These are phyloP conservation scores for Chlamydomonas sp. DNA, from an alignment of 139 green algal species.

Conservation along the genomic window DNA sequence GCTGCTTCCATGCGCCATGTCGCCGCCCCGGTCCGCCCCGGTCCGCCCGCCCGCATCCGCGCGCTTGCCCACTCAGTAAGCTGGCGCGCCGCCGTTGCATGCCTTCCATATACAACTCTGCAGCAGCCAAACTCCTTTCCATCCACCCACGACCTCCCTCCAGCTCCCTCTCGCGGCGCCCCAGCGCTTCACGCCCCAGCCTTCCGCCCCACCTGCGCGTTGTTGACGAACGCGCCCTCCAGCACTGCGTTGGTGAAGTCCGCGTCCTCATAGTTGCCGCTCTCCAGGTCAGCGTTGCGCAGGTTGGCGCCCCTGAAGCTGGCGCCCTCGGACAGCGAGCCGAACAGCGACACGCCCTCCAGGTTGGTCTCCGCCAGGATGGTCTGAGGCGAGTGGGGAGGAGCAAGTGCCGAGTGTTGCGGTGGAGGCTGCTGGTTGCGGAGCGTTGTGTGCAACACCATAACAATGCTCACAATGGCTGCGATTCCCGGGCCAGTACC, in stretches of 20 bases:
- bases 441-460: not conserved
- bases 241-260: constrained; percentile 84
- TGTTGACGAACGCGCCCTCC: constrained; percentile 78
- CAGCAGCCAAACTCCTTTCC: too few species aligned
- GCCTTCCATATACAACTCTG: too few species aligned
- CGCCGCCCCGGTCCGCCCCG: too few species aligned
- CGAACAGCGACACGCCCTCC: constrained; percentile 55
- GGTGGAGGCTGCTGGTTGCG: not conserved
- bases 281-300: constrained; percentile 77
- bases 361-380: constrained; percentile 77
- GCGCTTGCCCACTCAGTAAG: too few species aligned
- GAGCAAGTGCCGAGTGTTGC: not conserved
- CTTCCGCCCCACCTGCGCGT: constrained; percentile 62
- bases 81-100: too few species aligned
- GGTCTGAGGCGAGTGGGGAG: constrained; percentile 29
- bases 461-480: too few species aligned
- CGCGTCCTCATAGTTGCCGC: constrained; percentile 72
- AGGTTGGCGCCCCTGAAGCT: constrained; percentile 81
- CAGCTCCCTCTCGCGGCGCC: too few species aligned
- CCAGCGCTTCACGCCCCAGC: not conserved
- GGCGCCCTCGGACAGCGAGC: constrained; percentile 54
- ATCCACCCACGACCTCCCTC: too few species aligned
- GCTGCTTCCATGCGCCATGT: too few species aligned
- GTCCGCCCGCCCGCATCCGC: too few species aligned
- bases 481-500: too few species aligned